These are phyloP conservation scores for Penicillium sp. DNA, from an alignment of 2,329 filamentous ascomycete genomes.

Conservation along the genomic window DNA sequence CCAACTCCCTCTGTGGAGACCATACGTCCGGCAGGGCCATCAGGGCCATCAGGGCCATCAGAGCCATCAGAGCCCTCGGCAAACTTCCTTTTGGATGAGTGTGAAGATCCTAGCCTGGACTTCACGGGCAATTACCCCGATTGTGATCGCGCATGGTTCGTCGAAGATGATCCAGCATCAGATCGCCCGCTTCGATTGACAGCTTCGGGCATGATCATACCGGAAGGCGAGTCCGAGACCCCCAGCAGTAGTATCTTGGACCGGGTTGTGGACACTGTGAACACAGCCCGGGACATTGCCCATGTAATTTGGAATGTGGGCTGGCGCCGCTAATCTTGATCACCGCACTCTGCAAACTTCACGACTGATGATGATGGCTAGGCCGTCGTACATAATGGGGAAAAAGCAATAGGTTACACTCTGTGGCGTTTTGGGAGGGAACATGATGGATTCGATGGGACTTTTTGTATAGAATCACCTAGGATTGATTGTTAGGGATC, in stretches of 20 bases:
- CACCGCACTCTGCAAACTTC: not conserved
- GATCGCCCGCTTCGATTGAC: slow-evolving; percentile 68
- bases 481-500: not conserved
- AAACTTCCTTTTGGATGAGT: slow-evolving; percentile 64
- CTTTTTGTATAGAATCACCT: not conserved
- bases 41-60: not conserved
- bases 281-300: slow-evolving; percentile 62
- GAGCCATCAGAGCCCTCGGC: slow-evolving; percentile 56
- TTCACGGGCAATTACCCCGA: slow-evolving; percentile 31
- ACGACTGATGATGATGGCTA: slow-evolving; percentile 1
- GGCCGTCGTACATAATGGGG: not conserved
- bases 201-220: slow-evolving; percentile 87
- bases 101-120: slow-evolving; percentile 50
- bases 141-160: slow-evolving; percentile 31
- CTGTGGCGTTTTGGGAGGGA: not conserved
- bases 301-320: slow-evolving; percentile 67
- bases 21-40: slow-evolving; percentile 57
- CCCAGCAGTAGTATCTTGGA: slow-evolving; percentile 67
- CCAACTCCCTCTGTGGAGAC: slow-evolving; percentile 83
- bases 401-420: not conserved
- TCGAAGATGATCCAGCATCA: slow-evolving; percentile 54
- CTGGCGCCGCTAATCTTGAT: slow-evolving; percentile 51
- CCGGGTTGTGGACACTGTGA: slow-evolving; percentile 74
- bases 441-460: not conserved
- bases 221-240: slow-evolving; percentile 70